Evolutionary conservation across 2,329 filamentous ascomycete genomes (phyloP).

Genomic region (Zymoseptoria passerinii): DNA sequence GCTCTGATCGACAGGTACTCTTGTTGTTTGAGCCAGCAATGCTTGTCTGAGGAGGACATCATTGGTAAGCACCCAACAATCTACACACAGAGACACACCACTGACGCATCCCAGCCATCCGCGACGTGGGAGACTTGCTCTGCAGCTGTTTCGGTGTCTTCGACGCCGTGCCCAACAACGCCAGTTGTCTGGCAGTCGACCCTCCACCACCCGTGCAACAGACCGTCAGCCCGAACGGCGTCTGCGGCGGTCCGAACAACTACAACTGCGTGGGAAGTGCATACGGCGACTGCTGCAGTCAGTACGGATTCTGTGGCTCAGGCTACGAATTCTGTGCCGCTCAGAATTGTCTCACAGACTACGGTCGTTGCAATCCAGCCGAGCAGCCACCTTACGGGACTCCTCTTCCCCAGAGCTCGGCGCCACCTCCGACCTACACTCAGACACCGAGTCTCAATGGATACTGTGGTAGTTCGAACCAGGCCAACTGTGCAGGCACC

Average conservation of each 20-base stretch:
- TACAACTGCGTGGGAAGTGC: background rate
- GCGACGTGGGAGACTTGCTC: background rate
- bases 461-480: background rate
- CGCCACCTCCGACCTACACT: background rate
- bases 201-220: background rate
- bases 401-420: background rate
- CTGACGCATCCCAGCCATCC: background rate
- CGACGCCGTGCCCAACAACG: background rate
- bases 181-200: background rate
- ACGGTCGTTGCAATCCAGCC: conserved; percentile 29
- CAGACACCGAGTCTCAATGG: background rate
- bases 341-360: conserved; percentile 31
- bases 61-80: background rate
- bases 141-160: background rate
- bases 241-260: background rate
- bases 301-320: background rate
- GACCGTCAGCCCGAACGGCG: background rate
- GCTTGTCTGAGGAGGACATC: background rate
- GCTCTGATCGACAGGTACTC: background rate
- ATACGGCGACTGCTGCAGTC: conserved; percentile 1
- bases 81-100: no score
- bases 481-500: background rate
- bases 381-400: background rate
- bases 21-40: background rate
- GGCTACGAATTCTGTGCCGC: conserved; percentile 8